Conservation (phyloP, 2,329 filamentous ascomycete genomes). For the Eutypella sp. region DNA sequence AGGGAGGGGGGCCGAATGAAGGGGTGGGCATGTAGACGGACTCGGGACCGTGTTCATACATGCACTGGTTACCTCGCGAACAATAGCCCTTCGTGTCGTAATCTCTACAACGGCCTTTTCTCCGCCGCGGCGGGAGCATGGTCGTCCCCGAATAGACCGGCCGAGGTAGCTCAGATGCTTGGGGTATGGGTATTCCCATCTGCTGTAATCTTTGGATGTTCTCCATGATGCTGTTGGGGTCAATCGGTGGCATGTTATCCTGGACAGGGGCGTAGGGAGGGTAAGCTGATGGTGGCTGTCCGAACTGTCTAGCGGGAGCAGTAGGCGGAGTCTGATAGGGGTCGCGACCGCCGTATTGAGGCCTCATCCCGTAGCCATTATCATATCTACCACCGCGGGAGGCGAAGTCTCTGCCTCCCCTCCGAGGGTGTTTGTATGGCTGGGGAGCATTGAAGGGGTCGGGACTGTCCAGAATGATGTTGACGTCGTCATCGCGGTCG, state of each 20-base stretch:
- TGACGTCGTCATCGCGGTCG: conserved; percentile 43
- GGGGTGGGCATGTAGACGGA: conserved; percentile 37
- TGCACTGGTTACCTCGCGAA: conserved; percentile 60
- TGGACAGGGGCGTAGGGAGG: conserved; percentile 15
- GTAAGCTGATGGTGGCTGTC: conserved; percentile 19
- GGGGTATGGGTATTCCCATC: conserved; percentile 44
- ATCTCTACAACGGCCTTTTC: conserved; percentile 56
- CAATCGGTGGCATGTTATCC: conserved; percentile 44
- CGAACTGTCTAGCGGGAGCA: conserved; percentile 10
- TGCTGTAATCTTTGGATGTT: conserved; percentile 58
- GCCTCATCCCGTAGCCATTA: conserved; percentile 26
- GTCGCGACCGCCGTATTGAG: conserved; percentile 17
- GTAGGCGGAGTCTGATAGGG: conserved; percentile 6
- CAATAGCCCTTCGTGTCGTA: conserved; percentile 72
- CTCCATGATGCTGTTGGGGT: conserved; percentile 57
- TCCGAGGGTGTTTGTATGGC: conserved; percentile 55
- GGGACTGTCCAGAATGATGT: conserved; percentile 25
- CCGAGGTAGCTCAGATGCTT: conserved; percentile 31
- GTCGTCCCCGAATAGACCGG: conserved; percentile 23
- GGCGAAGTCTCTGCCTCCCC: conserved; percentile 37
- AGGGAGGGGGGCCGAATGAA: conserved; percentile 21
- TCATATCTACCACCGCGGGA: conserved; percentile 31
- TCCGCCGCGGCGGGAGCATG: conserved; percentile 24
- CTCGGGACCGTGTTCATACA: conserved; percentile 62
- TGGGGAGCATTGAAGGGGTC: conserved; percentile 31